These are phyloP conservation scores for Colletotrichum eleusines DNA, from an alignment of 2,329 filamentous ascomycete species.

Conservation along the genomic window DNA sequence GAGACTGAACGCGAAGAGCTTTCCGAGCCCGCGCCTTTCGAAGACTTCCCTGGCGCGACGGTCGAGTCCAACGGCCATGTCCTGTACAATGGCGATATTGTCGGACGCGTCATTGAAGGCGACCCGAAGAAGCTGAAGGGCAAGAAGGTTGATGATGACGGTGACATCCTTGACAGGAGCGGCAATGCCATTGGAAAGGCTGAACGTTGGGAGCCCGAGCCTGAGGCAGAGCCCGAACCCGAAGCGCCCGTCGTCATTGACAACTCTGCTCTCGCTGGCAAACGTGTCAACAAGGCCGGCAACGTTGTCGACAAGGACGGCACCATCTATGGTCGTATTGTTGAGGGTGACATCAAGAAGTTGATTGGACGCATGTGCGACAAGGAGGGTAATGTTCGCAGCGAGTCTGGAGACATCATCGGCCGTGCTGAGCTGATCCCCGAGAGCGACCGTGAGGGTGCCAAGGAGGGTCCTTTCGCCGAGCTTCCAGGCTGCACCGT, in stretches of 20 bases:
- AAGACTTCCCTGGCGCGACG: slow-evolving; percentile 67
- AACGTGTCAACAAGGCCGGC: slow-evolving; percentile 78
- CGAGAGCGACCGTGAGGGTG: slow-evolving; percentile 72
- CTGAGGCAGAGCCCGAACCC: slow-evolving; percentile 57
- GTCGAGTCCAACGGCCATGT: slow-evolving; percentile 67
- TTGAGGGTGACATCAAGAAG: slow-evolving; percentile 74
- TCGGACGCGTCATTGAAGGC: slow-evolving; percentile 73
- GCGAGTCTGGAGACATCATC: slow-evolving; percentile 78
- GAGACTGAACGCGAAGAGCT: slow-evolving; percentile 63
- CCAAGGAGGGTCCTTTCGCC: slow-evolving; percentile 76
- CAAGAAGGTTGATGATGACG: slow-evolving; percentile 75
- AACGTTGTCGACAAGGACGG: slow-evolving; percentile 68
- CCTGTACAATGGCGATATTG: slow-evolving; percentile 62
- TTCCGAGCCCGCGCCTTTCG: slow-evolving; percentile 65
- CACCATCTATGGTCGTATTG: slow-evolving; percentile 71
- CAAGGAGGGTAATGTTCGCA: slow-evolving; percentile 77
- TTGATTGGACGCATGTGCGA: slow-evolving; percentile 78
- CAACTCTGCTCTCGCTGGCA: slow-evolving; percentile 74
- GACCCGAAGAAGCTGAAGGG: slow-evolving; percentile 73
- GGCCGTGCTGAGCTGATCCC: slow-evolving; percentile 76
- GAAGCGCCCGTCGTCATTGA: slow-evolving; percentile 63
- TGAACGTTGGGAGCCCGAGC: slow-evolving; percentile 73
- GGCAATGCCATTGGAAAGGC: slow-evolving; percentile 76
- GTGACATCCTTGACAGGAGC: slow-evolving; percentile 75
- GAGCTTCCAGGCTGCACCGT: slow-evolving; percentile 75